Evolutionary conservation across 2,329 filamentous ascomycete genomes (phyloP).

Genomic region (Cercospora sojina): DNA sequence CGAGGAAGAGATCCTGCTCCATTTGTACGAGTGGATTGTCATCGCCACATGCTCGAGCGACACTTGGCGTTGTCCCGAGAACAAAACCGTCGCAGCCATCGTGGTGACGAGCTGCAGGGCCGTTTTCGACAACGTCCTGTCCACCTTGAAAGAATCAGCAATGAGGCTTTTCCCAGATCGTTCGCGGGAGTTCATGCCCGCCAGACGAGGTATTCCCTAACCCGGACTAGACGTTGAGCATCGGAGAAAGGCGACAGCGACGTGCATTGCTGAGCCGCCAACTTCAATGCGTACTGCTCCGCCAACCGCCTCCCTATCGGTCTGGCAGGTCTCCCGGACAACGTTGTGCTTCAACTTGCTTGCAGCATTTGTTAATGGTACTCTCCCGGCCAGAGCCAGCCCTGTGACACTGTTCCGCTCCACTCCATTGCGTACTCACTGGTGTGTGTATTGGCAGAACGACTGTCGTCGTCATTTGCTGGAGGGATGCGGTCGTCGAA

Average conservation of each 20-base stretch:
- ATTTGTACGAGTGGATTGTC: slow-evolving; percentile 1
- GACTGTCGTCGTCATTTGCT: background rate
- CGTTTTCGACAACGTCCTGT: background rate
- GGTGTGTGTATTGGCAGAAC: background rate
- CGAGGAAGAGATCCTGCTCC: background rate
- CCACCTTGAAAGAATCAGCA: background rate
- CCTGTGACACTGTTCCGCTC: background rate
- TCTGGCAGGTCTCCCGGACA: background rate
- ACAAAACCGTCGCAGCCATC: slow-evolving; percentile 1
- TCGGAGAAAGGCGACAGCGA: background rate
- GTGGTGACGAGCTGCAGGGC: background rate
- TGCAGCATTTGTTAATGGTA: background rate
- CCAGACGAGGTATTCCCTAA: background rate
- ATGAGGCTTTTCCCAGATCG: background rate
- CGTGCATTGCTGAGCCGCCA: background rate
- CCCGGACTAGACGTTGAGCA: background rate
- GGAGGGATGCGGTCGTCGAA: background rate
- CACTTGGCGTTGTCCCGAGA: slow-evolving; percentile 14
- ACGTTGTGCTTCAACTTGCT: background rate
- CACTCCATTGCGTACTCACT: background rate
- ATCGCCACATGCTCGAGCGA: background rate
- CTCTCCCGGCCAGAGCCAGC: background rate
- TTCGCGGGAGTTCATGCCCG: background rate
- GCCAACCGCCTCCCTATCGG: background rate
- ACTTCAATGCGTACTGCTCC: background rate